phyloP scores from a whole-genome alignment of 2,329 filamentous ascomycete genomes.

The Whalleya microplaca region DNA sequence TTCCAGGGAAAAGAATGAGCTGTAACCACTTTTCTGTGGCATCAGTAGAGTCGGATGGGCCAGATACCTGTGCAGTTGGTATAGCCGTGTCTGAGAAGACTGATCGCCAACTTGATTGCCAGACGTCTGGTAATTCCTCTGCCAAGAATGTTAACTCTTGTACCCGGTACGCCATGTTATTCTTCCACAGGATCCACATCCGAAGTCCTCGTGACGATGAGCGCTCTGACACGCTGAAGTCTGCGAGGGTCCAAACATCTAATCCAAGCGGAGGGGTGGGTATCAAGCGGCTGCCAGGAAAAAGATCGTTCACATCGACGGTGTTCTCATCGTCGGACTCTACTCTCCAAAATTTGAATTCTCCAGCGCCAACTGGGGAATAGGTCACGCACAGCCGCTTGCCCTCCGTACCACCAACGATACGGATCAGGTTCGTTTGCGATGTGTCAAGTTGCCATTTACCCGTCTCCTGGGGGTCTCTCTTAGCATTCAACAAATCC shows the following conservation, averaged over 20 bases:
- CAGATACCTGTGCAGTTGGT: constrained; percentile 59
- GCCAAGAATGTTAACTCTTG: constrained; percentile 74
- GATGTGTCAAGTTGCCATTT: constrained; percentile 80
- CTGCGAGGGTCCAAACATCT: constrained; percentile 78
- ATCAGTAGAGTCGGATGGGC: constrained; percentile 68
- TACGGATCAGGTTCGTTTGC: constrained; percentile 74
- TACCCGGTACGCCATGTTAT: constrained; percentile 77
- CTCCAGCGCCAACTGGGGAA: constrained; percentile 82
- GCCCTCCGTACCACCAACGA: constrained; percentile 63
- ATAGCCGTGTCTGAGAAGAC: constrained; percentile 64
- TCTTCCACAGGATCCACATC: constrained; percentile 83
- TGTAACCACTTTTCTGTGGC: constrained; percentile 84
- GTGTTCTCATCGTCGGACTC: constrained; percentile 67
- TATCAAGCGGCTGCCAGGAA: constrained; percentile 64
- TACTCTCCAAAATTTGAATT: constrained; percentile 93
- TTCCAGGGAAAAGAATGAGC: constrained; percentile 80
- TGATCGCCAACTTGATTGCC: constrained; percentile 71
- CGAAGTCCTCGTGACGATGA: constrained; percentile 54
- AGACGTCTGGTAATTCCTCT: constrained; percentile 63
- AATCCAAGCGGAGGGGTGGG: constrained; percentile 72
- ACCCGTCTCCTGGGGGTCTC: constrained; percentile 69
- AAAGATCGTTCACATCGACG: constrained; percentile 72
- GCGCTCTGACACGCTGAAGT: constrained; percentile 68
- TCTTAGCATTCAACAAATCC: constrained; percentile 73
- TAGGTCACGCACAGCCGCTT: constrained; percentile 73